These are phyloP conservation scores for Pleurotus cornucopiae DNA, from an alignment of 768 basidiomycete species.

Conservation along the genomic window DNA sequence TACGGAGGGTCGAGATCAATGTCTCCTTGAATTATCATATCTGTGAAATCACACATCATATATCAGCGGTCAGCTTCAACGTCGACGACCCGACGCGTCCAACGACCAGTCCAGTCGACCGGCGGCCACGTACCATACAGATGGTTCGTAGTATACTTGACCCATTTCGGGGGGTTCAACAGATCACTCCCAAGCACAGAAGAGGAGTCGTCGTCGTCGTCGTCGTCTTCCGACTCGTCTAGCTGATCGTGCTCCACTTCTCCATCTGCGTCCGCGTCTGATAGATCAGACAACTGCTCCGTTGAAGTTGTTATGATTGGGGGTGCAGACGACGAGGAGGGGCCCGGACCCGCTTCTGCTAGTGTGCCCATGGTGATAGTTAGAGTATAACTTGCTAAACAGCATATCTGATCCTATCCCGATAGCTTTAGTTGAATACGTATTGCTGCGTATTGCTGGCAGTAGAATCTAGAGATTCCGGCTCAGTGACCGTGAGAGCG, in stretches of 20 bases:
- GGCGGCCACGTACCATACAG: no score
- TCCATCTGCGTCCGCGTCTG: neutral
- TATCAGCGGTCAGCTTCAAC: no score
- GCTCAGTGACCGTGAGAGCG: neutral
- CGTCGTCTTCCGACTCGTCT: no score
- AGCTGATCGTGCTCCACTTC: no score
- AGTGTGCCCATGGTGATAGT: neutral
- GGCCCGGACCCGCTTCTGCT: neutral
- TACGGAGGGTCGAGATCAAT: constrained; percentile 72
- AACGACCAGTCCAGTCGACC: no score
- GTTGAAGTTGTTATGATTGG: neutral
- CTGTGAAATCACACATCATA: constrained; percentile 26
- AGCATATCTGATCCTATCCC: no score
- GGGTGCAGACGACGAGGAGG: neutral
- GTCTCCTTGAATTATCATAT: constrained; percentile 59
- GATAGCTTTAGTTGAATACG: no score
- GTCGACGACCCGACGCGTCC: no score
- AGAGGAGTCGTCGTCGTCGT: neutral
- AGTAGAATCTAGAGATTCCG: neutral
- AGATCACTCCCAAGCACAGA: no score
- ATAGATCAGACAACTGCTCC: neutral
- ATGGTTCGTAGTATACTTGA: no score
- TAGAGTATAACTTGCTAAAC: no score
- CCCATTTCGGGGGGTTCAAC: no score
- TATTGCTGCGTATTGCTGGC: neutral